Percentiles rank a stretch among this genome's conserved stretches.
These are phyloP conservation scores for Coniosporium tulheliwenetii DNA, from an alignment of 2,329 filamentous ascomycete genomes.

Conservation along the genomic window DNA sequence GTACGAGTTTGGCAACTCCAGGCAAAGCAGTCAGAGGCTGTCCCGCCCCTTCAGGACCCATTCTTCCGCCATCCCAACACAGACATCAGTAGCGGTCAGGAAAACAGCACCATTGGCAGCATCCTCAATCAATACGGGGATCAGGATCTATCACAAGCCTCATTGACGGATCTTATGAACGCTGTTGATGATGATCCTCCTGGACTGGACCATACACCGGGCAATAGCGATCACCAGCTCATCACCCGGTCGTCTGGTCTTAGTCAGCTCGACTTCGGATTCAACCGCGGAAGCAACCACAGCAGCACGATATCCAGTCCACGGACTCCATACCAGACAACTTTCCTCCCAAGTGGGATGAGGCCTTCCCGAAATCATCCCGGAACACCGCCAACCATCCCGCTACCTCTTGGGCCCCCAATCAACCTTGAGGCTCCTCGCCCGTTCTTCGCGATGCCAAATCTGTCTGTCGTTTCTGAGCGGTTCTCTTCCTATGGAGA, in stretches of 20 bases:
- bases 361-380: neutral
- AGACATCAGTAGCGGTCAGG: neutral
- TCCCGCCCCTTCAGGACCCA: no score
- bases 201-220: neutral
- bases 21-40: neutral
- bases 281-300: conserved; percentile 3
- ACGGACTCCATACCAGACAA: no score
- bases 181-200: neutral
- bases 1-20: neutral
- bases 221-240: neutral
- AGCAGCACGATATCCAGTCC: neutral
- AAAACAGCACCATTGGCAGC: conserved; percentile 2
- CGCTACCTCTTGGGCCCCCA: neutral
- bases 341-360: neutral
- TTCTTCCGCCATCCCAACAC: no score
- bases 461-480: neutral
- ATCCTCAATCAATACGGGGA: conserved; percentile 4
- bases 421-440: neutral
- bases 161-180: neutral
- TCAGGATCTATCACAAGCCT: neutral
- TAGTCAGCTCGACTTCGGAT: conserved; percentile 13
- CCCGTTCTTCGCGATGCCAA: neutral
- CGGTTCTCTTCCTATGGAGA: conserved; percentile 17
- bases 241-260: conserved; percentile 4
- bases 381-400: neutral